Base-by-base conservation (phyloP, 2,329 filamentous ascomycete genomes). In the Phoma herbarum region DNA sequence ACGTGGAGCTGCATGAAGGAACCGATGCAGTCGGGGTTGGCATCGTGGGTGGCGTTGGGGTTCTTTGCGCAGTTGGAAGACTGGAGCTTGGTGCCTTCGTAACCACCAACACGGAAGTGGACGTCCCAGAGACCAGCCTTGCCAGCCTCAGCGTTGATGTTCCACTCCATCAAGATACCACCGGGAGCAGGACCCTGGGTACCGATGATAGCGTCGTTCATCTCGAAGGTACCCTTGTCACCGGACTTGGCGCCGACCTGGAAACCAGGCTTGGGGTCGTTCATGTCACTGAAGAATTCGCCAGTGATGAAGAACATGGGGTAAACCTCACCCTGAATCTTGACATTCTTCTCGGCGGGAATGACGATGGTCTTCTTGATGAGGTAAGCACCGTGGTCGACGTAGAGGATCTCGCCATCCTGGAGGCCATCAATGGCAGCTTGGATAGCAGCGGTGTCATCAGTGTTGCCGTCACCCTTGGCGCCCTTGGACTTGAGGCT, bases 51-150 rank as follows among this genome's bases (percentile, higher is more conserved):
- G 14, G 82, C 79, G 49, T 84, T 82, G 41, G 90, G 90, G 62
- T 88, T 90, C 84, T 96, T 96, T 75, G 85, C 78, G 81, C 93
- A 97, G 54, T 83, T 88, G 76, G 91, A 84, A 18, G 89, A 90
- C 78, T 96, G 91, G 16, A 98, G 85, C 64, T 91, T 79, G 26
- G 93, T 96, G 60, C 94, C 94, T 4, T 90, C 89, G 53, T 89
- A 88, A 42, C 95, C 95, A 69, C 93, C 94, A 68, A 99, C 86
- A 72, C 95, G 92, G 80, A 95, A 90, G 82, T 99, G 95, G n/a
- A 93, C 89, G 71, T 99, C 95, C 91, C 93, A 99, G 79, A 97
- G 88, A 62, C 88, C 94, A 20, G 88, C 88, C 1, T 87, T 85
- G 45, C 92, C 92, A 57, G 88, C 84, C 78, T 82, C 66, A 3